phyloP scores from a whole-genome alignment of 202 grass and related monocot genomes.

The Miscanthus sacchariflorus region DNA sequence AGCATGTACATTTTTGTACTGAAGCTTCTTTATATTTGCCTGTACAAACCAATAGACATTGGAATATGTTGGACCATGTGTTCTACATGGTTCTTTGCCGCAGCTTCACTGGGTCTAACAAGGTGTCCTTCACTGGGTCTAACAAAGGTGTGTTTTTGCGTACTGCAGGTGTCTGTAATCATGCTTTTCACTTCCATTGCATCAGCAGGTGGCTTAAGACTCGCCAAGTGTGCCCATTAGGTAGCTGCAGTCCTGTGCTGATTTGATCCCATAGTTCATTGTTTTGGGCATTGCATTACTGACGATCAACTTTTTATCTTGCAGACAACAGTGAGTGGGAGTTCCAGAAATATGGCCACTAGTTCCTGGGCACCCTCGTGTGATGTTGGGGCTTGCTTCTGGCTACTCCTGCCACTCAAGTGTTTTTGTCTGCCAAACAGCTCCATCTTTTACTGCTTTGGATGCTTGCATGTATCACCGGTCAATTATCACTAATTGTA shows the following conservation, averaged over 20 bases:
- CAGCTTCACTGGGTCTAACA: not conserved
- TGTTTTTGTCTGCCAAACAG: conserved; percentile 11
- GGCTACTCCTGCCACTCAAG: conserved; percentile 7
- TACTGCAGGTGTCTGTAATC: conserved; percentile 73
- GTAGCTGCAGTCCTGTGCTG: conserved; percentile 36
- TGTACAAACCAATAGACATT: not conserved
- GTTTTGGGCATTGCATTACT: conserved; percentile 2
- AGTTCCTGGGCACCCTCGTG: not conserved
- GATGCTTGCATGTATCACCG: conserved; percentile 31
- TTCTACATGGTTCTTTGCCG: not conserved
- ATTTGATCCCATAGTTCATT: not conserved
- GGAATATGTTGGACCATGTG: not conserved
- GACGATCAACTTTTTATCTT: conserved; percentile 27
- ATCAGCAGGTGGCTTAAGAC: conserved; percentile 90
- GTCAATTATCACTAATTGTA: conserved; percentile 14
- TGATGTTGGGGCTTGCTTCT: conserved; percentile 24
- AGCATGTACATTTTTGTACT: not conserved
- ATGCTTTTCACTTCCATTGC: conserved; percentile 88
- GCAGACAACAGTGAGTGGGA: conserved; percentile 91
- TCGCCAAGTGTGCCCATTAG: conserved; percentile 86
- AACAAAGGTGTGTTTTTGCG: conserved; percentile 21
- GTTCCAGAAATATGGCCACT: conserved; percentile 90
- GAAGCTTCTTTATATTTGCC: not conserved
- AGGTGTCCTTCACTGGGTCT: not conserved
- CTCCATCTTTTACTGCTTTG: conserved; percentile 33